Evolutionary conservation across 2,329 filamentous ascomycete species (phyloP), one percentile per base, ranked within the genome.

Genomic region (Dissoconium aciculare): DNA sequence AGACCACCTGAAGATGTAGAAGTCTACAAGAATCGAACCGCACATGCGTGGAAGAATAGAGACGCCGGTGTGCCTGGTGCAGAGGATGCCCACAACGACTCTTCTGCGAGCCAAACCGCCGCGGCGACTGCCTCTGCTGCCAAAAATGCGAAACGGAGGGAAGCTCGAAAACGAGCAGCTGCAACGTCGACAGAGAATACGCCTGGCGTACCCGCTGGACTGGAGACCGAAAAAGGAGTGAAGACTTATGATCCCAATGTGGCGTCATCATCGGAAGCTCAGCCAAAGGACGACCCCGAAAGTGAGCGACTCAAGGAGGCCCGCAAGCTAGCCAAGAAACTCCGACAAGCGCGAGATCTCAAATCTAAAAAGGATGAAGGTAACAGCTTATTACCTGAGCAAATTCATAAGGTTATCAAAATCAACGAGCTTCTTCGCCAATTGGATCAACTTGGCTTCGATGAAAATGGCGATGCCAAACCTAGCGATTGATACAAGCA

Each of bases 381-480:
- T 12, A 78, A 82, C 51, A 67, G 71, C 4, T 59, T 98, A 37
- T 64, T 95, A 15, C 87, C 85, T 0, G 89, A 98, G 60, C 89
- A 98, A 60, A 78, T 95, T 41, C 84, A 87, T 45, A 98, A 98
- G 62, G 82, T 98, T 33, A 91, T 93, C 54, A 92, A 89, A 58
- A 93, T 98, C 53, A 83, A 82, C 40, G 89, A 98, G 60, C 67
- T 98, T 30, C 75, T 94, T 35, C 71, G 84, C 9, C 85, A 95
- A 53, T 60, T 98, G 33, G 81, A 91, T 46, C 68, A 71, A 2
- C 64, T 98, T 15, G 87, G 87, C 0, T 83, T 95, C 40, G 78
- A 91, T 53, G 59, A 70, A 1, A 78, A 91, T 6, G 82, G 77
- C 3, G 78, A 85, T 38, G 67, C 64, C 45, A n/a, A n/a, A n/a